phyloP scores from a whole-genome alignment of 2,329 filamentous ascomycete species.

The Septoria linicola region DNA sequence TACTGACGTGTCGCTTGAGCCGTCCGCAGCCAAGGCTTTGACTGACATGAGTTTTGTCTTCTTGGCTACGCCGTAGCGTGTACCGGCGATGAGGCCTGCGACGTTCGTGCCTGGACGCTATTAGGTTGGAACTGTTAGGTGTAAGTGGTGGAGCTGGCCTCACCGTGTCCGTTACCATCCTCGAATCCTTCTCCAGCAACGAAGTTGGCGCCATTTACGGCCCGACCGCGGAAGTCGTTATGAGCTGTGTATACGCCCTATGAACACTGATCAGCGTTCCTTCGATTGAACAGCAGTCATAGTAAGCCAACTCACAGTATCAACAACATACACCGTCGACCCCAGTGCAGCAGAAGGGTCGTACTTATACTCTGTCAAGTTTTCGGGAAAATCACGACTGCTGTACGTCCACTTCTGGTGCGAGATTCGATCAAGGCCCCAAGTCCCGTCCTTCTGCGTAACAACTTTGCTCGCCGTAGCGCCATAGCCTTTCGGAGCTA shows the following conservation, averaged over 20 bases:
- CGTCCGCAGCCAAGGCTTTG: slow-evolving; percentile 48
- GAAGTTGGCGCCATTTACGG: slow-evolving; percentile 26
- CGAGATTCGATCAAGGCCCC: slow-evolving; percentile 23
- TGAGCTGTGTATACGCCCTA: slow-evolving; percentile 30
- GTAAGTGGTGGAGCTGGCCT: too few relatives aligned
- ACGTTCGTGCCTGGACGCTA: slow-evolving; percentile 42
- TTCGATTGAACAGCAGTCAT: background rate
- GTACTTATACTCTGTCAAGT: slow-evolving; percentile 24
- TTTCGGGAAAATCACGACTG: slow-evolving; percentile 18
- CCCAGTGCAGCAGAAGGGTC: slow-evolving; percentile 20
- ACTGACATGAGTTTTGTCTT: slow-evolving; percentile 49
- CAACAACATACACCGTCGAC: slow-evolving; percentile 26
- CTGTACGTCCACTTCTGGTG: slow-evolving; percentile 5
- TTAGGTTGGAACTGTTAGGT: too few relatives aligned
- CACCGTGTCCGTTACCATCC: slow-evolving; percentile 61
- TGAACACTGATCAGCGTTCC: background rate
- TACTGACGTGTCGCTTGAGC: slow-evolving; percentile 44
- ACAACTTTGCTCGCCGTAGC: too few relatives aligned
- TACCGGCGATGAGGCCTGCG: slow-evolving; percentile 74
- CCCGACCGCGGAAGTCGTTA: slow-evolving; percentile 41
- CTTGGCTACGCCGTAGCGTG: slow-evolving; percentile 57
- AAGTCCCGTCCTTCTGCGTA: slow-evolving; percentile 19
- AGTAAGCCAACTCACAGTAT: slow-evolving; percentile 20
- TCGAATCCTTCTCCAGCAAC: slow-evolving; percentile 39
- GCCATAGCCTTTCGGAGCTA: slow-evolving; percentile 1